A percentile compares a stretch with the other conserved stretches of the same genome.
Conservation (phyloP, 23 red algal genomes). For the Gracilariopsis chorda region DNA sequence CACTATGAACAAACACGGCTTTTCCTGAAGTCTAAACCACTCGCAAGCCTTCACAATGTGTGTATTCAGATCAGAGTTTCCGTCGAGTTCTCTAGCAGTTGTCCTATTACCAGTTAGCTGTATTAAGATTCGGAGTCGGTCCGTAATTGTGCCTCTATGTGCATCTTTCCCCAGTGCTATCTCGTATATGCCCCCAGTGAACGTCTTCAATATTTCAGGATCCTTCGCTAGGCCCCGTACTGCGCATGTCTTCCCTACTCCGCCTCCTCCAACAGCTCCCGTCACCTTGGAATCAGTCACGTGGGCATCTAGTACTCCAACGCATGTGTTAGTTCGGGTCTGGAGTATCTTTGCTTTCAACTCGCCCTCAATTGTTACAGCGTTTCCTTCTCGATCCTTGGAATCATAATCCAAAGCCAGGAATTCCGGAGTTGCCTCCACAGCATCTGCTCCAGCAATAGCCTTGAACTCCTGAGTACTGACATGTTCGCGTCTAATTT, state of each 20-base stretch:
- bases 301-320: too few relatives aligned
- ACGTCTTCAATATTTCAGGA: neutral
- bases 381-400: too few relatives aligned
- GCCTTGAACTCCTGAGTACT: too few relatives aligned
- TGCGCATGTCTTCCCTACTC: neutral
- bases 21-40: neutral
- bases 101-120: neutral
- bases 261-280: neutral
- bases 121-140: neutral
- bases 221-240: neutral
- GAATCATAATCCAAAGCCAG: too few relatives aligned
- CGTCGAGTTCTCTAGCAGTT: neutral
- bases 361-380: too few relatives aligned
- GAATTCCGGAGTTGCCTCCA: too few relatives aligned
- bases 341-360: too few relatives aligned
- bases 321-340: too few relatives aligned
- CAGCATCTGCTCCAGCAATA: too few relatives aligned
- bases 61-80: neutral
- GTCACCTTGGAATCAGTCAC: neutral
- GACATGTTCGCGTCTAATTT: too few relatives aligned
- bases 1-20: neutral
- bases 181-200: neutral
- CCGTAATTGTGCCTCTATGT: neutral
- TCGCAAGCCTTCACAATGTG: neutral
- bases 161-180: neutral